Percentiles rank a stretch among this genome's conserved stretches.
Evolutionary conservation across 768 basidiomycete species (phyloP).

Genomic region (Brasilioporus rufonigricans): DNA sequence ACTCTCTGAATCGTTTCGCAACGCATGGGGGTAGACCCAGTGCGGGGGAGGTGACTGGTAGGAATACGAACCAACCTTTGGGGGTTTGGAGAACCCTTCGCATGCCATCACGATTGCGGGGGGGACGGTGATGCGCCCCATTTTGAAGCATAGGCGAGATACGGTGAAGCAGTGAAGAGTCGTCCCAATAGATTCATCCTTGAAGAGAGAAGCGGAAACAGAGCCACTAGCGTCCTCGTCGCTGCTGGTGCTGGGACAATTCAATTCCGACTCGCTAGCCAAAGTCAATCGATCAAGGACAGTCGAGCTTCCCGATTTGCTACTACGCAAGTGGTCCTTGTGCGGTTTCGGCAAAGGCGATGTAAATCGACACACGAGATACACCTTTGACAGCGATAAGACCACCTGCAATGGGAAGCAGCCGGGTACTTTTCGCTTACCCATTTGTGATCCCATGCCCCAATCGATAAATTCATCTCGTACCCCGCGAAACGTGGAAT

Average conservation of each 20-base stretch:
- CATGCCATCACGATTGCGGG: conserved; percentile 56
- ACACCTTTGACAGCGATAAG: conserved; percentile 6
- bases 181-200: conserved; percentile 38
- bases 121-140: conserved; percentile 68
- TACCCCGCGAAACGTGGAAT: conserved; percentile 16
- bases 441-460: conserved; percentile 19
- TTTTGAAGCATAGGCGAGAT: conserved; percentile 64
- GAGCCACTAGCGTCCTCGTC: no score
- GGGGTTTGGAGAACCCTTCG: conserved; percentile 46
- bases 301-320: no score
- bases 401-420: neutral
- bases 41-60: conserved; percentile 11
- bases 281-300: no score
- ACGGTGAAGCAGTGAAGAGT: conserved; percentile 57
- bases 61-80: conserved; percentile 11
- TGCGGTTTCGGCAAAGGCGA: neutral
- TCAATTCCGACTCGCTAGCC: no score
- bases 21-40: conserved; percentile 6
- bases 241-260: no score
- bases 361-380: conserved; percentile 16
- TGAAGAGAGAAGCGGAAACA: neutral
- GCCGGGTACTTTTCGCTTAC: conserved; percentile 3
- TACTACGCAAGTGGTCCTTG: neutral
- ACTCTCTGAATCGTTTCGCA: conserved; percentile 11
- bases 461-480: conserved; percentile 14